A percentile compares a stretch with the other conserved stretches of the same genome.
Evolutionary conservation across 306 rosid species (phyloP).

Genomic region (Abrus pulchellus): DNA sequence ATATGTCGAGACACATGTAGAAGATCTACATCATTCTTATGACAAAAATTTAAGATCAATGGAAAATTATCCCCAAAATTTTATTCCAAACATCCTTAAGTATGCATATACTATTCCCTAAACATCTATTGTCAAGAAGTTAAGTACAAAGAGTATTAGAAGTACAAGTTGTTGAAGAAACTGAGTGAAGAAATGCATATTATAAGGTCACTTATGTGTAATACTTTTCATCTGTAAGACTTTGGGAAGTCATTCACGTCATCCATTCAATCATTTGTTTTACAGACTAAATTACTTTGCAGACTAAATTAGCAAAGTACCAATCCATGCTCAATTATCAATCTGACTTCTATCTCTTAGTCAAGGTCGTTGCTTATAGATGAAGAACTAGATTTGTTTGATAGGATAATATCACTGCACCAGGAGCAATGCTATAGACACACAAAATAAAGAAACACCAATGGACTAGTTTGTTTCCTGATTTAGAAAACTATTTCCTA

Average conservation of each 20-base stretch:
- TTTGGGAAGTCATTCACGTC: neutral
- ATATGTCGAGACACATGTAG: conserved; percentile 2
- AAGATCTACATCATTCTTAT: neutral
- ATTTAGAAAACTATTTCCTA: too few species aligned
- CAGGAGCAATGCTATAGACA: neutral
- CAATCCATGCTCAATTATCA: neutral
- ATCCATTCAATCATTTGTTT: neutral
- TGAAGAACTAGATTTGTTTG: conserved; percentile 3
- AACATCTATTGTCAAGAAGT: neutral
- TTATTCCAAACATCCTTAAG: neutral
- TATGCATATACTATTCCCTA: neutral
- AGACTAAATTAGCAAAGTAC: neutral
- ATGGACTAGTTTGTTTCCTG: too few species aligned
- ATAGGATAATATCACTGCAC: neutral
- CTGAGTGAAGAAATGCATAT: neutral
- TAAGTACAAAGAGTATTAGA: neutral
- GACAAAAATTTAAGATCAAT: neutral
- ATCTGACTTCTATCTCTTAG: neutral
- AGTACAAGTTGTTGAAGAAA: neutral
- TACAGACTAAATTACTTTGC: neutral
- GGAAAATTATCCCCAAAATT: neutral
- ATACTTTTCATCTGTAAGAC: neutral
- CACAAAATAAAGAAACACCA: too few species aligned
- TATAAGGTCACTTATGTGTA: too few species aligned
- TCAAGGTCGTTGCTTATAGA: neutral